Conservation (phyloP, 202 grass and related monocot genomes). For the Setaria viridis region DNA sequence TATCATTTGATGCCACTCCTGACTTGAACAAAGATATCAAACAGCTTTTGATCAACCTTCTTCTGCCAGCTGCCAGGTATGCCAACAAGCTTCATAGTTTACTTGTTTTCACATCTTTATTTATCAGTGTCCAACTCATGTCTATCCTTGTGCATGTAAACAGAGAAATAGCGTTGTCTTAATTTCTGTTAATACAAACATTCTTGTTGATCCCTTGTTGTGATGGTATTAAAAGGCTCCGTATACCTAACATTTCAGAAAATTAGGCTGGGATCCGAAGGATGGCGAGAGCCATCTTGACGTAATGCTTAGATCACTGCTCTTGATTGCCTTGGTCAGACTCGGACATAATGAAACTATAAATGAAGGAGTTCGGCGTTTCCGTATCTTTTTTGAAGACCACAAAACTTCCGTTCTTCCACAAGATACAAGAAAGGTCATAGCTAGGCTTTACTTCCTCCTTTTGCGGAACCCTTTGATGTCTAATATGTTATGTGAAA, state of each 20-base stretch:
- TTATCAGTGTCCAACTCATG: background rate
- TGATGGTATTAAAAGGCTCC: no score
- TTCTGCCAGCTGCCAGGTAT: constrained; percentile 73
- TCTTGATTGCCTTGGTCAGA: constrained; percentile 80
- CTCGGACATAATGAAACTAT: constrained; percentile 73
- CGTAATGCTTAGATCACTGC: constrained; percentile 27
- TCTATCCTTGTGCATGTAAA: background rate
- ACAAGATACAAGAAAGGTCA: constrained; percentile 88
- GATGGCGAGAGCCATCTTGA: no score
- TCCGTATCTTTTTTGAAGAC: constrained; percentile 73
- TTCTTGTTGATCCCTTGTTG: no score
- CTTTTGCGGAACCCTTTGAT: constrained; percentile 11
- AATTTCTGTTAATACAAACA: no score
- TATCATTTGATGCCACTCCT: constrained; percentile 71
- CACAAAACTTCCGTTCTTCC: constrained; percentile 63
- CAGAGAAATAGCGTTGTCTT: background rate
- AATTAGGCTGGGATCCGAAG: no score
- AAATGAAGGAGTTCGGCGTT: constrained; percentile 76
- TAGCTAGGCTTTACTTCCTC: background rate
- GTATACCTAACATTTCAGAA: no score
- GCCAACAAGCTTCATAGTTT: constrained; percentile 3
- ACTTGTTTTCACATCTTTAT: constrained; percentile 16
- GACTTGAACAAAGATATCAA: constrained; percentile 70
- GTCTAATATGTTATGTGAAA: constrained; percentile 25
- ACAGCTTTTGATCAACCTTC: constrained; percentile 80